Conservation (phyloP, 441 rosid species). For the Isatis lusitanica region DNA sequence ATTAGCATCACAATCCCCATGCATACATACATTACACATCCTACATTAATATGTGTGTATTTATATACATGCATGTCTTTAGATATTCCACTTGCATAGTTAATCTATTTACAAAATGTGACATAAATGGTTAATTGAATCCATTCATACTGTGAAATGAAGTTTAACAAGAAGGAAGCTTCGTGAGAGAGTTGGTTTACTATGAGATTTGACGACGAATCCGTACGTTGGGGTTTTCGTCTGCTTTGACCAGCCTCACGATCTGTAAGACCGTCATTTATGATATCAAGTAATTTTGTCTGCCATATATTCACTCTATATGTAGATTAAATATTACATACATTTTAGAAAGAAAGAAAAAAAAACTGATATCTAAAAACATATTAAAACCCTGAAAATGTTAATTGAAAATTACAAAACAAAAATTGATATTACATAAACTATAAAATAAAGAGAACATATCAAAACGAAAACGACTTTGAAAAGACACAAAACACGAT, state of each 20-base stretch:
- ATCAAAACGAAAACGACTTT: no score
- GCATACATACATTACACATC: neutral
- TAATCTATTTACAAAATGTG: conserved; percentile 1
- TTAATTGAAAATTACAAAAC: no score
- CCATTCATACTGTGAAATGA: neutral
- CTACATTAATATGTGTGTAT: conserved; percentile 8
- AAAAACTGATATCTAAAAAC: no score
- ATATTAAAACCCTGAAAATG: no score
- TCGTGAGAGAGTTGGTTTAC: conserved; percentile 12
- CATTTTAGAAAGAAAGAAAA: no score
- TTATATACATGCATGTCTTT: neutral
- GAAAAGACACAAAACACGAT: no score
- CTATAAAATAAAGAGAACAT: no score
- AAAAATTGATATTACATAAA: no score
- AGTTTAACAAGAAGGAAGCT: conserved; percentile 30
- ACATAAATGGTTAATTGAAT: conserved; percentile 23
- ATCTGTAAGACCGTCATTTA: conserved; percentile 1
- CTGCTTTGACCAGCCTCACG: conserved; percentile 25
- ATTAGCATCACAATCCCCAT: conserved; percentile 19
- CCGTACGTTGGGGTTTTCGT: conserved; percentile 2
- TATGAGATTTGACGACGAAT: neutral
- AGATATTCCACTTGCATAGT: conserved; percentile 14
- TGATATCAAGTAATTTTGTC: conserved; percentile 29
- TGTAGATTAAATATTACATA: no score
- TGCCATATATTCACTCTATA: neutral